phyloP scores from a whole-genome alignment of 148 eudicot genomes.

The Heliamphora exappendiculata region DNA sequence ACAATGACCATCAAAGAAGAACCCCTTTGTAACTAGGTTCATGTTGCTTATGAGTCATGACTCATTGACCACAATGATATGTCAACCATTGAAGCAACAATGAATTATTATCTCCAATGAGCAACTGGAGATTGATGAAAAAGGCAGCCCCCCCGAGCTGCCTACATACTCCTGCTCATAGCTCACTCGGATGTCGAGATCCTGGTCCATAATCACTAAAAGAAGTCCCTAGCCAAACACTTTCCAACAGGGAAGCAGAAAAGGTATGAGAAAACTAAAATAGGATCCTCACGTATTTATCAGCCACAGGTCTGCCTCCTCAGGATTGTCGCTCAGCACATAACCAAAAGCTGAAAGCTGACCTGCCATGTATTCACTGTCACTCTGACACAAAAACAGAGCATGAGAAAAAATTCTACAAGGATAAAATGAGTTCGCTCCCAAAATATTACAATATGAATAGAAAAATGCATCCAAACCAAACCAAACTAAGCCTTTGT shows the following conservation, averaged over 20 bases:
- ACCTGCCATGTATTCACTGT: constrained; percentile 99
- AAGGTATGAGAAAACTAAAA: background rate
- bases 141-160: no score
- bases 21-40: background rate
- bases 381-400: constrained; percentile 56
- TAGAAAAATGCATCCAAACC: no score
- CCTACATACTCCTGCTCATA: no score
- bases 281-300: constrained; percentile 78
- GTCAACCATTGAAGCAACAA: background rate
- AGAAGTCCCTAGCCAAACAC: background rate
- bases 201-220: background rate
- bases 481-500: no score
- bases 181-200: no score
- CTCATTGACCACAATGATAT: background rate
- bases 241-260: constrained; percentile 5
- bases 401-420: background rate
- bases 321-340: constrained; percentile 58
- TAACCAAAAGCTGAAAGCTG: constrained; percentile 97
- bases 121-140: no score
- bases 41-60: background rate
- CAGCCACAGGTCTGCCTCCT: constrained; percentile 91
- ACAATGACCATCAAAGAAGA: background rate
- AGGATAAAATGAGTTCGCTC: background rate
- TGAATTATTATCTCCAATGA: constrained; percentile 1
- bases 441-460: background rate